Base-by-base conservation (phyloP, 192 early-diverging fungal species). In the Jimgerdemannia lactiflua region DNA sequence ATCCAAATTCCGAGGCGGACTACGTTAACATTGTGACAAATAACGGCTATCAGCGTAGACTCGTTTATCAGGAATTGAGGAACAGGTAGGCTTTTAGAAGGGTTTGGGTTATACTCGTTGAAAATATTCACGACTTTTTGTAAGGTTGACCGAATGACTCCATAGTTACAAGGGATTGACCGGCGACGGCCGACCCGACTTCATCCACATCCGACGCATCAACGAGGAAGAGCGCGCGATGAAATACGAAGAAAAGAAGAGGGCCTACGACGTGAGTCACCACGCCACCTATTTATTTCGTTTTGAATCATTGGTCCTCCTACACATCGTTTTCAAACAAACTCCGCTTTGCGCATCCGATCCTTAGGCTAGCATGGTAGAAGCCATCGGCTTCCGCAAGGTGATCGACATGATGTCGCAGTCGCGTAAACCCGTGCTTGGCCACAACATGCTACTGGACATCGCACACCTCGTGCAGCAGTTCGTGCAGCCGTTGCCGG, bases 401-500 rank as follows among this genome's bases (percentile, higher is more conserved):
- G 89, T 98, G 4, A 89, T 98, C 64, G 95, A 97, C 39, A 74
- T 89, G 74, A 88, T 97, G 20, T 84, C 89, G n/a, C 81, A 84
- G 40, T 80, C 92, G 3, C 87, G 89, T 40, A 95, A 95, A 74
- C 93, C 93, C 6, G 73, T 98, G 1, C 83, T 97, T 40, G 97
- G 97, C 40, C 97, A 99, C 80, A 99, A 99, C 83, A 89, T 95
- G 84, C 87, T 93, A 19, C 83, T 97, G 65, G 97, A 99, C 81
- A 71, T 97, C 17, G 89, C 91, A 73, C 95, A 95, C 63, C 86
- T 93, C 0, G 82, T 87, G 68, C 85, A 91, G 39, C 91, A 95
- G 76, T 97, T 99, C 73, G 78, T 91, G 70, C 75, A 84, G 66
- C 83, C 85, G 20, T 83, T 97, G 40, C 95, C 95, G 0, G 76